Base-by-base conservation (phyloP, 2,329 filamentous ascomycete genomes). In the Colletotrichum euphorbiae region DNA sequence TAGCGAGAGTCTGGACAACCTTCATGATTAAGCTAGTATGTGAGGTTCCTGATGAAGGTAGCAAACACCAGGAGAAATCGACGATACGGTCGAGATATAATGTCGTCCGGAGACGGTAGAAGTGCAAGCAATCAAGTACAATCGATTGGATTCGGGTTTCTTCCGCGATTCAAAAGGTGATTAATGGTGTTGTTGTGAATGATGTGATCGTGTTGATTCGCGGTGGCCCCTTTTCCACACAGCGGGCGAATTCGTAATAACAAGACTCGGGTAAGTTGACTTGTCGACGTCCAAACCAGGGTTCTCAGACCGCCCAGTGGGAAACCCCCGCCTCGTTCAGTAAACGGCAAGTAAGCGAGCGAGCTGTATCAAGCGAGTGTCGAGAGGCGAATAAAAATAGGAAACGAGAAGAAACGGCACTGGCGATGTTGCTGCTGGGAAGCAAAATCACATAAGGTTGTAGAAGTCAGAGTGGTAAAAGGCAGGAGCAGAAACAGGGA, bases 1-100 rank as follows among this genome's bases (percentile, higher is more conserved):
- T 60, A 69, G 71, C 71, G 66, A 75, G 71, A 52, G 72, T 70
- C 19, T 67, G 69, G 13, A 46, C 57, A 13, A 64, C 64, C 69
- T 71, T 71, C 70, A 71, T 71, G 28, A 28, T 67, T 36, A 28
- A 31, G 24, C 36, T 50, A 17, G 21, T 3, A 36, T 46, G 31
- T 21, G 15, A 13, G n/a, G 11, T 42, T 52, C 24, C 60, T 24
- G 33, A 28, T 21, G 40, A 36, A 24, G 12, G 24, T 38, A 45
- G 46, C 28, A 36, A 28, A 17, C 15, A 40, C 24, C 17, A 17
- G 15, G n/a, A 24, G 7, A 40, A n/a, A 31, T 17, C 31, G 28
- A 40, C 48, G 51, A 33, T 31, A 58, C 9, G 11, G 51, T 46
- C 12, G 38, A 28, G 28, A 12, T 2, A 12, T 2, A 50, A 31